Evolutionary conservation across 176 grass and related monocot genomes (phyloP).

Genomic region (Rhynchospora breviuscula): DNA sequence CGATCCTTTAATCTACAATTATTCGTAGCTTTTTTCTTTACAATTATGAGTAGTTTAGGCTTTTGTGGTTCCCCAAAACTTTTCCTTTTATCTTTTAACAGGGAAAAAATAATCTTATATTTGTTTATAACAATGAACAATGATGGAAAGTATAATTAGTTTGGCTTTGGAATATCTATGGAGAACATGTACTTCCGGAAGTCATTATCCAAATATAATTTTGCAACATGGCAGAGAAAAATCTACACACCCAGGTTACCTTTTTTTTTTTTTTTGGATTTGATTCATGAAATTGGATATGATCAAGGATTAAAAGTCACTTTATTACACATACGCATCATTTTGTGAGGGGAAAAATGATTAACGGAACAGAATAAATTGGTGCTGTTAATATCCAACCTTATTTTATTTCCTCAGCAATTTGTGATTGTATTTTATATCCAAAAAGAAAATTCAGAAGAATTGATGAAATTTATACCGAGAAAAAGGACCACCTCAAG

Average conservation of each 20-base stretch:
- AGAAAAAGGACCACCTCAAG: not conserved
- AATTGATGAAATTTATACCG: not conserved
- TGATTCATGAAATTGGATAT: not conserved
- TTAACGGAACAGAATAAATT: not conserved
- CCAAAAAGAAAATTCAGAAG: not conserved
- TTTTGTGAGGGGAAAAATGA: not conserved
- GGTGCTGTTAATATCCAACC: not conserved
- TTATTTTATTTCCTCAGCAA: not conserved
- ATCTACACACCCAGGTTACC: not conserved
- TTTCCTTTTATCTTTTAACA: constrained; percentile 6
- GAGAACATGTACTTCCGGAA: not conserved
- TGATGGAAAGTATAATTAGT: constrained; percentile 1
- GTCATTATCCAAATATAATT: constrained; percentile 8
- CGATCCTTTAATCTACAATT: constrained; percentile 17
- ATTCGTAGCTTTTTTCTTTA: not conserved
- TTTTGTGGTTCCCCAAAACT: constrained; percentile 25
- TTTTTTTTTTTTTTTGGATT: not conserved
- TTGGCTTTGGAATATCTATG: not conserved
- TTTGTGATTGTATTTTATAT: not conserved
- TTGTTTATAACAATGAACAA: not conserved
- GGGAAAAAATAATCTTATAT: not conserved
- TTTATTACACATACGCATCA: constrained; percentile 11
- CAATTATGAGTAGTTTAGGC: constrained; percentile 9
- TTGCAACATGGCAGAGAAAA: not conserved
- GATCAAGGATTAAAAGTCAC: constrained; percentile 5